Conservation (phyloP, 1,284 basidiomycete genomes). For the Somion occarium region DNA sequence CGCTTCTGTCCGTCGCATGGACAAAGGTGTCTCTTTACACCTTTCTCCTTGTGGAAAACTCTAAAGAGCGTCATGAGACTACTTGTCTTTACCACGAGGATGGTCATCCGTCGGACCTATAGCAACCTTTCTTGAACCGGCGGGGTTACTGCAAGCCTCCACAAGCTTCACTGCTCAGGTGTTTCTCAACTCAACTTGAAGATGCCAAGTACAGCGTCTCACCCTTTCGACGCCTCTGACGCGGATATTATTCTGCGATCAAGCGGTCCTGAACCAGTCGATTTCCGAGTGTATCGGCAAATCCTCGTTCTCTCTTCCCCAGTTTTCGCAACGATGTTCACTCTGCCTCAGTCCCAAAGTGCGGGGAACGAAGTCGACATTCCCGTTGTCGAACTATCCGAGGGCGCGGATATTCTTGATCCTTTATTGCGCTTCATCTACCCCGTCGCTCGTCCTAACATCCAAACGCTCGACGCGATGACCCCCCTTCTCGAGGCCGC, state of each 20-base stretch:
- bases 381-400: constrained; percentile 11
- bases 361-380: not conserved
- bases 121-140: too few relatives aligned
- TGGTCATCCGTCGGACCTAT: too few relatives aligned
- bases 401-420: constrained; percentile 13
- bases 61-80: too few relatives aligned
- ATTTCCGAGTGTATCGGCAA: constrained; percentile 58
- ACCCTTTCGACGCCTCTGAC: constrained; percentile 37
- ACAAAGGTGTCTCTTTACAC: too few relatives aligned
- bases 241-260: constrained; percentile 55
- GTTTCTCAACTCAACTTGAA: too few relatives aligned
- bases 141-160: too few relatives aligned
- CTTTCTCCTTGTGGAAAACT: too few relatives aligned
- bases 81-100: too few relatives aligned
- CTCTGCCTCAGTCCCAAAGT: constrained; percentile 45
- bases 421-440: constrained; percentile 13
- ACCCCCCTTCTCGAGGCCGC: constrained; percentile 51
- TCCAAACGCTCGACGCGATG: constrained; percentile 44
- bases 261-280: constrained; percentile 23
- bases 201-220: not conserved
- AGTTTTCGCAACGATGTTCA: constrained; percentile 66
- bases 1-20: too few relatives aligned
- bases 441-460: constrained; percentile 31
- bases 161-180: too few relatives aligned
- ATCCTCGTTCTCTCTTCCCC: constrained; percentile 59